These are phyloP conservation scores for Hymenoscyphus linearis DNA, from an alignment of 2,329 filamentous ascomycete genomes.

Conservation along the genomic window DNA sequence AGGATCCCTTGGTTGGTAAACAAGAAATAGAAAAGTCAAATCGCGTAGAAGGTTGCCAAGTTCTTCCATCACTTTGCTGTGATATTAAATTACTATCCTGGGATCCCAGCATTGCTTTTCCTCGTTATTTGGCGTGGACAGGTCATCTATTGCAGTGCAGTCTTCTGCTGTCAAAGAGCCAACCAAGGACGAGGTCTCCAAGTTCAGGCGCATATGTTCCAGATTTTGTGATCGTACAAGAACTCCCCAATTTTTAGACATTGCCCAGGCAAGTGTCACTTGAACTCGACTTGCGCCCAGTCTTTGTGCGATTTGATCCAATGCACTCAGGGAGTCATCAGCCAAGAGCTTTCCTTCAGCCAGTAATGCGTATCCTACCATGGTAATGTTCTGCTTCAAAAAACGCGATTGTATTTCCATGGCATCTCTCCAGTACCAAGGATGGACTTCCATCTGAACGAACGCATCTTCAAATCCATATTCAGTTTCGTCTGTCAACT, in stretches of 20 bases:
- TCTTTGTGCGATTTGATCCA: slow-evolving; percentile 13
- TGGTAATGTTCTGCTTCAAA: slow-evolving; percentile 5
- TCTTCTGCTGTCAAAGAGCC: slow-evolving; percentile 12
- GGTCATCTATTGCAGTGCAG: slow-evolving; percentile 9
- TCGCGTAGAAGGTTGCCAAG: too few species aligned
- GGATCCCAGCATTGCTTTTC: slow-evolving; percentile 22
- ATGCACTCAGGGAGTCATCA: slow-evolving; percentile 5
- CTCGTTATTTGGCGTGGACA: slow-evolving; percentile 9
- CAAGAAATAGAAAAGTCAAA: too few species aligned
- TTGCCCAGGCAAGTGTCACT: slow-evolving; percentile 16
- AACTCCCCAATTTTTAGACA: slow-evolving; percentile 14
- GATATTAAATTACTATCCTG: slow-evolving; percentile 12
- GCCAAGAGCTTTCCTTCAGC: slow-evolving; percentile 19
- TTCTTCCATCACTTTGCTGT: too few species aligned
- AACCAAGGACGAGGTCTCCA: neutral
- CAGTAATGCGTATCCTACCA: slow-evolving; percentile 21
- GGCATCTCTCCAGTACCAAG: slow-evolving; percentile 33
- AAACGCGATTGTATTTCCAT: slow-evolving; percentile 16
- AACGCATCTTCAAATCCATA: slow-evolving; percentile 54
- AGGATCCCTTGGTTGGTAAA: too few species aligned
- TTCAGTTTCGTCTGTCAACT: slow-evolving; percentile 56
- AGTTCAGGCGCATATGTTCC: slow-evolving; percentile 12
- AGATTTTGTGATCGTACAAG: slow-evolving; percentile 14
- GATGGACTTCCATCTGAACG: slow-evolving; percentile 79
- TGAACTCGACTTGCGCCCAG: slow-evolving; percentile 11